Evolutionary conservation across 2,329 filamentous ascomycete genomes (phyloP).

Genomic region (Alternaria incomplexa): DNA sequence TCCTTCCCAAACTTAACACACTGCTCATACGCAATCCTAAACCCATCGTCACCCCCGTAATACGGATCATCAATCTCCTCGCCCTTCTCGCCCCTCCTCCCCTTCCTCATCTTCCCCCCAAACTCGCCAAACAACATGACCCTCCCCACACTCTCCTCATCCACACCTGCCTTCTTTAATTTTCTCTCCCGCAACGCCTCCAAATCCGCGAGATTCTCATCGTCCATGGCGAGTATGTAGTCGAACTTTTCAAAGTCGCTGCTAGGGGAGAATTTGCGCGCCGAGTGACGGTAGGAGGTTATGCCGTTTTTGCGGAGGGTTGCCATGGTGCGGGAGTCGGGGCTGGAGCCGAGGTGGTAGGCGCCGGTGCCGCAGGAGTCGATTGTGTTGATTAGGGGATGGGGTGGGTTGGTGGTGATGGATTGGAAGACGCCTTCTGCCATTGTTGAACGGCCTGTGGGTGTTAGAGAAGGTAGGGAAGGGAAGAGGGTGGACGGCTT

Average conservation of each 20-base stretch:
- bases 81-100: not conserved
- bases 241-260: constrained; percentile 86
- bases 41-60: constrained; percentile 62
- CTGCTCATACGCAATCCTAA: constrained; percentile 75
- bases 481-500: too few species aligned
- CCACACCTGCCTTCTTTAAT: constrained; percentile 48
- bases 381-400: constrained; percentile 67
- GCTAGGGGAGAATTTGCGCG: constrained; percentile 70
- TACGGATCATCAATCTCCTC: constrained; percentile 73
- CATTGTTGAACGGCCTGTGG: constrained; percentile 78
- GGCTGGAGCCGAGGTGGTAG: constrained; percentile 79
- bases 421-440: constrained; percentile 90
- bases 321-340: constrained; percentile 83
- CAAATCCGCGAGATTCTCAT: constrained; percentile 76
- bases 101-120: constrained; percentile 57
- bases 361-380: constrained; percentile 91
- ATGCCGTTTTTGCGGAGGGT: constrained; percentile 79
- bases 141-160: constrained; percentile 52
- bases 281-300: constrained; percentile 75
- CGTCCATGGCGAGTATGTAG: constrained; percentile 95
- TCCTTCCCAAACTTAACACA: constrained; percentile 76
- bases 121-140: constrained; percentile 89
- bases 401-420: constrained; percentile 58
- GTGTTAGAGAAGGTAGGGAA: not conserved
- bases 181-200: constrained; percentile 63